Evolutionary conservation across 2,329 filamentous ascomycete genomes (phyloP), one percentile per base, ranked within the genome.

Genomic region (Acrocalymma vagum): DNA sequence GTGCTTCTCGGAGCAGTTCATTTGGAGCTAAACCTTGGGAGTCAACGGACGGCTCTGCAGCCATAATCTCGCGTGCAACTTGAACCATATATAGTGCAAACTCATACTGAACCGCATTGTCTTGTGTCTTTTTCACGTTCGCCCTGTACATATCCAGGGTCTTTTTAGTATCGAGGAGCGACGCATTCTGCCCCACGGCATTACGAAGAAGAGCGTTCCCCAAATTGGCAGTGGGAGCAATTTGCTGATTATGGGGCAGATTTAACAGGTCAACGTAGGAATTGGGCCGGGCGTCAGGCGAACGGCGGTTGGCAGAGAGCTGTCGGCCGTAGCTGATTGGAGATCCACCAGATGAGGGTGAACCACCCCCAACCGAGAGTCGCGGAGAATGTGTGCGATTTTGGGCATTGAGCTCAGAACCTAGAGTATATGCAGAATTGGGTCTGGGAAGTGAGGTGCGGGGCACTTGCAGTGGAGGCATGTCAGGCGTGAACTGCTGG

Each of bases 141-240:
- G 87, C 86, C 29, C 93, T 83, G 70, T 99, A 99, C 93, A 97
- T 96, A 39, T 97, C 92, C 32, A 99, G 81, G 2, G 94, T 99
- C 73, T 97, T 92, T 64, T 93, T 89, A 22, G 90, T 87, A 62
- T 90, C 92, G 20, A 99, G 81, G 9, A 99, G 79, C 14, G 92
- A 96, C 3, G 93, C 93, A 73, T 95, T 95, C 63, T 84, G 87
- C 29, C 94, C 94, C 16, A 99, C 85, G 11, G 83, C 85, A 40
- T 80, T 84, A 45, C 90, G 86, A 32, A 99, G 75, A 49, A 87
- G 81, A 9, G 87, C 84, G 64, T 97, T 96, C 69, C 95, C 89
- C 45, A 95, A 78, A 18, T 82, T 76, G 24, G 77, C 72, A 6
- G 76, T 74, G 63, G 74, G 89, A 60, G 72, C 90, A 69, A 72